Percentiles rank a stretch among this genome's conserved stretches.
Conservation (phyloP, 2,329 filamentous ascomycete species). For the Lachnellula hyalina region DNA sequence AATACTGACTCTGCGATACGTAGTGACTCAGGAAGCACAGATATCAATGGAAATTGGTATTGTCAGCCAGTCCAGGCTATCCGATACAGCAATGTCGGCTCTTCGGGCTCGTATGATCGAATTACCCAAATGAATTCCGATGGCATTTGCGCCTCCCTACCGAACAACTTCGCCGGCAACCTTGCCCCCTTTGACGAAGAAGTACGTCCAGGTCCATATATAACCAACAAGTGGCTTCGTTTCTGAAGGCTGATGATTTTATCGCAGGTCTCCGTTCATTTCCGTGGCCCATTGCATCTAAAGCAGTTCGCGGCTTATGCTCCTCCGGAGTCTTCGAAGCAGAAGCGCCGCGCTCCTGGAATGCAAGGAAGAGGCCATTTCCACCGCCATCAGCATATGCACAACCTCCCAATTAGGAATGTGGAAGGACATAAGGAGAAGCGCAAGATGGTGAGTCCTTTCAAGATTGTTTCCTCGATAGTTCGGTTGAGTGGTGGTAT, state of each 20-base stretch:
- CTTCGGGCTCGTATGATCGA: conserved; percentile 57
- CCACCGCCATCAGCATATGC: conserved; percentile 47
- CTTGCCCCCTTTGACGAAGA: conserved; percentile 66
- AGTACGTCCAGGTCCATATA: conserved; percentile 41
- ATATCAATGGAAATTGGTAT: conserved; percentile 56
- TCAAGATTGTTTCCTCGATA: neutral
- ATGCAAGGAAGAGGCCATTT: conserved; percentile 34
- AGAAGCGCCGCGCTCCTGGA: conserved; percentile 33
- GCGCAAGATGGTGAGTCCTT: conserved; percentile 33
- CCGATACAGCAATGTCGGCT: conserved; percentile 59
- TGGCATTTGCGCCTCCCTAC: conserved; percentile 49
- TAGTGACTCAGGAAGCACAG: conserved; percentile 27
- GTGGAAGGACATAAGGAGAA: conserved; percentile 36
- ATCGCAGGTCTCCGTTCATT: conserved; percentile 61
- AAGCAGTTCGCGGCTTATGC: conserved; percentile 66
- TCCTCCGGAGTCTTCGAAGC: conserved; percentile 34
- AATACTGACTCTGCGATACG: neutral
- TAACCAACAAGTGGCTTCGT: neutral
- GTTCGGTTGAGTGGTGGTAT: no score
- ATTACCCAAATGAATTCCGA: conserved; percentile 54
- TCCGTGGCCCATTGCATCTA: conserved; percentile 64
- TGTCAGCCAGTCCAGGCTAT: conserved; percentile 61
- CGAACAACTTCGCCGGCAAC: conserved; percentile 51
- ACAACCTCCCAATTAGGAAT: conserved; percentile 31
- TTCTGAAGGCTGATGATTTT: neutral